These are phyloP conservation scores for Penicillium sp. DNA, from an alignment of 2,329 filamentous ascomycete genomes.

Conservation along the genomic window DNA sequence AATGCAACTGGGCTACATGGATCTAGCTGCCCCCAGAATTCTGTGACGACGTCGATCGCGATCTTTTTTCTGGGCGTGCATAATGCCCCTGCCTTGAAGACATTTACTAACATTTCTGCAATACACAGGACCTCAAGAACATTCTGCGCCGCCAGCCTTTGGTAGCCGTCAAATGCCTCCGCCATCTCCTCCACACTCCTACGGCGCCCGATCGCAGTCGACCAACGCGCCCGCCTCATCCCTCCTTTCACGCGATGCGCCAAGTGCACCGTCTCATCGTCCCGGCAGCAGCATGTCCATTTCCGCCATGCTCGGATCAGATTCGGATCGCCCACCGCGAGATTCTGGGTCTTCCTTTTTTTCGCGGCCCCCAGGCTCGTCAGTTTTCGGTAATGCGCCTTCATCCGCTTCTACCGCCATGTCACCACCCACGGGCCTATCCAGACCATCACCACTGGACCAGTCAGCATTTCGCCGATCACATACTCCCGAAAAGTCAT, in stretches of 20 bases:
- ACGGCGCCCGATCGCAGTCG: constrained; percentile 44
- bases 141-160: constrained; percentile 38
- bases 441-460: constrained; percentile 55
- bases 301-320: constrained; percentile 68
- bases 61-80: constrained; percentile 1
- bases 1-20: constrained; percentile 6
- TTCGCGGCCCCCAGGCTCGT: constrained; percentile 47
- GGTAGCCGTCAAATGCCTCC: constrained; percentile 52
- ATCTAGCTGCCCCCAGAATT: constrained; percentile 10
- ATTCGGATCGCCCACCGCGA: constrained; percentile 51
- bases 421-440: constrained; percentile 46
- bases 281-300: constrained; percentile 71
- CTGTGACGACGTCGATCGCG: constrained; percentile 6
- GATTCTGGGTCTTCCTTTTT: constrained; percentile 48
- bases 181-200: constrained; percentile 53
- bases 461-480: constrained; percentile 67
- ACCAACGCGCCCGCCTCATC: constrained; percentile 43
- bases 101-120: constrained; percentile 5
- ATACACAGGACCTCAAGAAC: constrained; percentile 33
- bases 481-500: constrained; percentile 71
- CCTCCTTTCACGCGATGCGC: constrained; percentile 57
- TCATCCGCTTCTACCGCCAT: constrained; percentile 42
- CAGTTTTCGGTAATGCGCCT: constrained; percentile 37
- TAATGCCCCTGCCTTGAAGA: neutral
- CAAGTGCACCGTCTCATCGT: constrained; percentile 55